Conservation (phyloP, 257 asterid species). For the Solanum acaule region DNA sequence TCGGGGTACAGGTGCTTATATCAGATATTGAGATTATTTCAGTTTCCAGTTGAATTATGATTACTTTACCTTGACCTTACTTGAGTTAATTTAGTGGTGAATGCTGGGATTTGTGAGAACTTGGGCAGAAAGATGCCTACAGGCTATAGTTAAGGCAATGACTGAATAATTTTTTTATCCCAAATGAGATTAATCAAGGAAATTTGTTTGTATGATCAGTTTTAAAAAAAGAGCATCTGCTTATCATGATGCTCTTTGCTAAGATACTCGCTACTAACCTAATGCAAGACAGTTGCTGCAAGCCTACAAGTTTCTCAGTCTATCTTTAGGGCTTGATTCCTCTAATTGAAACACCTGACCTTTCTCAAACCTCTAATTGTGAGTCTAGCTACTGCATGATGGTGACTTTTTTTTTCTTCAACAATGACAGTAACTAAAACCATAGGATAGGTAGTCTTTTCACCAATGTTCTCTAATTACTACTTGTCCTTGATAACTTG, state of each 20-base stretch:
- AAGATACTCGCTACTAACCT: not conserved
- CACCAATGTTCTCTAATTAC: not conserved
- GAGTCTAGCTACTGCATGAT: not conserved
- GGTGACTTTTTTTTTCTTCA: not conserved
- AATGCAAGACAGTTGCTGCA: not conserved
- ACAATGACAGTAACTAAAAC: not conserved
- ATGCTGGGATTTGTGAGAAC: not conserved
- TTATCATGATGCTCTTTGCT: not conserved
- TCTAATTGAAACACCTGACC: not conserved
- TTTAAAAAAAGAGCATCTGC: not conserved
- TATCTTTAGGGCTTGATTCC: not conserved
- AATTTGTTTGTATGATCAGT: not conserved
- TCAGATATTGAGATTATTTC: not conserved
- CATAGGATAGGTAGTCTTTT: not conserved
- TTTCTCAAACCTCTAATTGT: not conserved
- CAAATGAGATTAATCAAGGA: not conserved
- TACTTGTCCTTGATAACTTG: not conserved
- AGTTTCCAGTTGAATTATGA: not conserved
- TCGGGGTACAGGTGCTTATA: constrained; percentile 60
- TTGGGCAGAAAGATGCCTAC: not conserved
- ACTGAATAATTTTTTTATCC: not conserved
- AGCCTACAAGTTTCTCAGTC: not conserved
- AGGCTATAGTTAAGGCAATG: not conserved
- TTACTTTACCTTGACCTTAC: not conserved
- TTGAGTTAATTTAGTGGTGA: not conserved